These are phyloP conservation scores for Cornus controversa DNA, from an alignment of 148 eudicot species.

Conservation along the genomic window DNA sequence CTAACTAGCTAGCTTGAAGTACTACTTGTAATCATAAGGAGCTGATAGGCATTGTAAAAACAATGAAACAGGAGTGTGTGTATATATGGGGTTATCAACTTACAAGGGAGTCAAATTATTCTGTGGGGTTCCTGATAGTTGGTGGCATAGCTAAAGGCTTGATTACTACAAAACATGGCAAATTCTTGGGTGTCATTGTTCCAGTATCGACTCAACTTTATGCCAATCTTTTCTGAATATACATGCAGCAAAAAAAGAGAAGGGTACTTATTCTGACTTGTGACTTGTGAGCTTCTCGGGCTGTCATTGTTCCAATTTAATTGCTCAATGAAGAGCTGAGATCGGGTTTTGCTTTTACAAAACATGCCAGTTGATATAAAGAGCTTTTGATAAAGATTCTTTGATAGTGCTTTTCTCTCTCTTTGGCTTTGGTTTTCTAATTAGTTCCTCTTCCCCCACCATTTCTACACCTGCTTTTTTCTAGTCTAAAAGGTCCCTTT, in stretches of 20 bases:
- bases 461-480: too few relatives aligned
- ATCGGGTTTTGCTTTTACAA: too few relatives aligned
- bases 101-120: background rate
- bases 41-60: background rate
- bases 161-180: background rate
- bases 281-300: background rate
- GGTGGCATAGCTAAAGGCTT: background rate
- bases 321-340: background rate
- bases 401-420: background rate
- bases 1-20: too few relatives aligned
- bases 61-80: background rate
- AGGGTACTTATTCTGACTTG: background rate
- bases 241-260: background rate
- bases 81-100: background rate
- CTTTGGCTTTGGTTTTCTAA: background rate
- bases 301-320: background rate
- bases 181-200: background rate
- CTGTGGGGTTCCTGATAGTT: background rate
- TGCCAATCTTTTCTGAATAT: background rate
- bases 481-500: too few relatives aligned
- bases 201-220: background rate
- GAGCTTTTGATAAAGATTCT: background rate
- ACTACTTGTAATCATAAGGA: too few relatives aligned
- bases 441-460: background rate
- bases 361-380: too few relatives aligned